phyloP scores from a whole-genome alignment of 2,329 filamentous ascomycete genomes.

The Alternaria sp. region DNA sequence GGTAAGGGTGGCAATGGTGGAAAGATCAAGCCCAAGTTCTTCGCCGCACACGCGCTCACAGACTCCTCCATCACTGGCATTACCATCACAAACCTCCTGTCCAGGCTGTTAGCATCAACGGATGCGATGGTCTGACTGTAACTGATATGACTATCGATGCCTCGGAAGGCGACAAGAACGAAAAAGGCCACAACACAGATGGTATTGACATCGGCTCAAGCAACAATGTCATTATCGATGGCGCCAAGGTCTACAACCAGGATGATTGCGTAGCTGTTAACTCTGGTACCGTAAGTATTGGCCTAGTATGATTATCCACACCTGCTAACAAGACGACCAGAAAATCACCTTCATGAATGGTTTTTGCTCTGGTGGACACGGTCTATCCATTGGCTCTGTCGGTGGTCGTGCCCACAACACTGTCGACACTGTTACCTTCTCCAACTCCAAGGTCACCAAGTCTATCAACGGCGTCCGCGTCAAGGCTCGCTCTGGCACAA shows the following conservation, averaged over 20 bases:
- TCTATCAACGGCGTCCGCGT: conserved; percentile 66
- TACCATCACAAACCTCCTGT: conserved; percentile 64
- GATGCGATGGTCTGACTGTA: conserved; percentile 56
- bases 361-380: conserved; percentile 64
- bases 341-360: conserved; percentile 51
- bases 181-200: conserved; percentile 61
- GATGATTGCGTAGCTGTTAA: conserved; percentile 68
- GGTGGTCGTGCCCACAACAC: conserved; percentile 63
- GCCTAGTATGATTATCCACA: conserved; percentile 5
- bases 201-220: conserved; percentile 64
- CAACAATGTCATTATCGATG: conserved; percentile 59
- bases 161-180: conserved; percentile 58
- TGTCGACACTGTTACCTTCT: conserved; percentile 63
- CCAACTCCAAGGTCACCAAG: conserved; percentile 58
- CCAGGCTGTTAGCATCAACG: conserved; percentile 60
- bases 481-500: conserved; percentile 63
- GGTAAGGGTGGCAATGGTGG: conserved; percentile 58
- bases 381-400: conserved; percentile 66
- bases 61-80: conserved; percentile 60
- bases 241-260: conserved; percentile 64
- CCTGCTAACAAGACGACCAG: conserved; percentile 15
- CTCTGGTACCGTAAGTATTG: conserved; percentile 55
- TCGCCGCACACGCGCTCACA: conserved; percentile 62
- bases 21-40: conserved; percentile 60
- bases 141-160: conserved; percentile 65